Base-by-base conservation (phyloP, 1,139 yeast species). In the Lodderomyces margitis region DNA sequence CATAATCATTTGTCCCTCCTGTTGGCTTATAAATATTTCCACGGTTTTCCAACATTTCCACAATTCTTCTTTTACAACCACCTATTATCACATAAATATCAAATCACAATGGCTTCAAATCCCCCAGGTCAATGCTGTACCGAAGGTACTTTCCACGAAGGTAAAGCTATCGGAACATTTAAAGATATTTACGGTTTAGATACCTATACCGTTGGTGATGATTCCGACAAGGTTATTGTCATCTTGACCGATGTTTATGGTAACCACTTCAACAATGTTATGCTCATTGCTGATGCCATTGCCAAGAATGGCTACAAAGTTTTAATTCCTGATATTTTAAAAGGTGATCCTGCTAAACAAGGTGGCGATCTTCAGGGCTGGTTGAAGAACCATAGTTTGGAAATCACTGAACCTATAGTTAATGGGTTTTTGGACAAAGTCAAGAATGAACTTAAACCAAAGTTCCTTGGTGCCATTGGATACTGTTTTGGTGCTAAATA, bases 401-500 rank as follows among this genome's bases (percentile, higher is more conserved):
- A 70, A 17, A 56, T 61, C 21, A 75, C 82, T 10, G 50, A 58
- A 16, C 65, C 66, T 19, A 54, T 66, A 35, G 58, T 66, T 23
- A 71, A 73, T 37, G 61, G 59, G 5, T 83, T 72, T 52, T 55
- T 84, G 47, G 50, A 54, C 1, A 55, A 57, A 3, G 60, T 83
- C 46, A 73, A 68, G 46, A 52, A 56, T 25, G 77, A 74, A 42
- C 59, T 63, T 41, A 58, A 66, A 4, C 83, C 87, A 9, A 64
- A 73, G 43, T 80, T 72, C 50, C 47, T 83, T 21, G 81, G 74
- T 39, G 79, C 80, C 15, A 65, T 84, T 42, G 96, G 96, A 15
- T 82, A 87, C 70, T 89, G 96, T 66, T 88, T 73, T 53, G 96
- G 96, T 55, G 96, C 89, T 39, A 83, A 81, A 60, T 81, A 68